Conservation (phyloP, 2,329 filamentous ascomycete genomes). For the Aspergillus novoparasiticus region DNA sequence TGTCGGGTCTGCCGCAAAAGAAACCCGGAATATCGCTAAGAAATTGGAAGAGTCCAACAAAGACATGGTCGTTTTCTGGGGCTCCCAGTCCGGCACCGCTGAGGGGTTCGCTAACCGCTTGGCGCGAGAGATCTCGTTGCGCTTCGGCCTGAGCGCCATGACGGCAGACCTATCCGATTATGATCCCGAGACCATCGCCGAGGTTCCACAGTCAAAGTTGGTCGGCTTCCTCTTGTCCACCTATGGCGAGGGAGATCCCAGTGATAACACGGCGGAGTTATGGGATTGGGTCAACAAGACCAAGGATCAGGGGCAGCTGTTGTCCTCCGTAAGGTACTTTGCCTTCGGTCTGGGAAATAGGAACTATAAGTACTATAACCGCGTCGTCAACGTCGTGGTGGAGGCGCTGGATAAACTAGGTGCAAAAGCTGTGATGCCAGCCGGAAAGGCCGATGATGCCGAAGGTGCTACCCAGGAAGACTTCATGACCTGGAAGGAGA, state of each 20-base stretch:
- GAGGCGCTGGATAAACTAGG: constrained; percentile 74
- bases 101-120: constrained; percentile 90
- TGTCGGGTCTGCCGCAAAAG: constrained; percentile 23
- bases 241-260: constrained; percentile 94
- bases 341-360: constrained; percentile 93
- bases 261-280: constrained; percentile 93
- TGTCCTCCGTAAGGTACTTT: constrained; percentile 72
- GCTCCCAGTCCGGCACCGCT: constrained; percentile 91
- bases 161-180: constrained; percentile 92
- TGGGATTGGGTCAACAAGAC: constrained; percentile 78
- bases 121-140: constrained; percentile 85
- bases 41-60: constrained; percentile 43
- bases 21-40: constrained; percentile 51
- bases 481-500: constrained; percentile 93
- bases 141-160: constrained; percentile 92
- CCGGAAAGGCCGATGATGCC: constrained; percentile 89
- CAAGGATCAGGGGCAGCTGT: constrained; percentile 60
- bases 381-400: constrained; percentile 84
- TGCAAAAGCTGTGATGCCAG: constrained; percentile 73
- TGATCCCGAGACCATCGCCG: constrained; percentile 82
- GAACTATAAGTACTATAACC: constrained; percentile 97
- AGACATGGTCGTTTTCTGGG: constrained; percentile 92
- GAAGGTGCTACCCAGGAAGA: constrained; percentile 96
- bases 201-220: constrained; percentile 78
- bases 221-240: constrained; percentile 90